phyloP scores from a whole-genome alignment of 495 filamentous ascomycete species.

The Neurospora sp. region DNA sequence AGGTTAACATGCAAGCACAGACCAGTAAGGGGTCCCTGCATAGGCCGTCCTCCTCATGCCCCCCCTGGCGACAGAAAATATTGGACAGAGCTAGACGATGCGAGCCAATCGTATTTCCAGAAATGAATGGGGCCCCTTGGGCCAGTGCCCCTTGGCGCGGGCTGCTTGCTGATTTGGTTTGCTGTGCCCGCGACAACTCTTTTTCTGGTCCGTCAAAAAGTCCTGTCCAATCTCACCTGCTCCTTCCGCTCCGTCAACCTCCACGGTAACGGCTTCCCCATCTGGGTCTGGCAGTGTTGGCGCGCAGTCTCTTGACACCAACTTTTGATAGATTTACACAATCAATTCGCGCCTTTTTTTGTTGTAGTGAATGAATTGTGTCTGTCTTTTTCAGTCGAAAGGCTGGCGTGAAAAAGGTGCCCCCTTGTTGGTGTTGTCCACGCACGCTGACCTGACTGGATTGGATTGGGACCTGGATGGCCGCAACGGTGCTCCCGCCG shows the following conservation, averaged over 20 bases:
- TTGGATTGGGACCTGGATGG: neutral
- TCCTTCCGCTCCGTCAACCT: neutral
- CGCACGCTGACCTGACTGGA: neutral
- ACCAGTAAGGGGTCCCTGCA: neutral
- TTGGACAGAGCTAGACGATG: neutral
- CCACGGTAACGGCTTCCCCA: neutral
- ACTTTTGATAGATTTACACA: neutral
- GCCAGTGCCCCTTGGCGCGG: neutral
- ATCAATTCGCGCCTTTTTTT: neutral
- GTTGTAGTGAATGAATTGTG: neutral
- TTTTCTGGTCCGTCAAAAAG: neutral
- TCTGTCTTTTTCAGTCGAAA: neutral
- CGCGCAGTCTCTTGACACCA: neutral
- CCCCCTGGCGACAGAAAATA: neutral
- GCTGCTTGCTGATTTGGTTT: neutral
- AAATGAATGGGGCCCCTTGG: neutral
- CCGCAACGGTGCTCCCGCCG: neutral
- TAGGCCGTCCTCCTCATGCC: neutral
- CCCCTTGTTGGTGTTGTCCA: neutral
- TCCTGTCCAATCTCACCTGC: neutral
- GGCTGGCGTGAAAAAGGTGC: neutral
- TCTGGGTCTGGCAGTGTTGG: neutral
- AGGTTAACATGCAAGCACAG: neutral
- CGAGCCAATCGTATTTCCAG: neutral
- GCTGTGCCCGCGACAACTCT: neutral